Percentiles rank a stretch among this genome's conserved stretches.
Evolutionary conservation across 192 early-diverging fungal species (phyloP).

Genomic region (Podila verticillata): DNA sequence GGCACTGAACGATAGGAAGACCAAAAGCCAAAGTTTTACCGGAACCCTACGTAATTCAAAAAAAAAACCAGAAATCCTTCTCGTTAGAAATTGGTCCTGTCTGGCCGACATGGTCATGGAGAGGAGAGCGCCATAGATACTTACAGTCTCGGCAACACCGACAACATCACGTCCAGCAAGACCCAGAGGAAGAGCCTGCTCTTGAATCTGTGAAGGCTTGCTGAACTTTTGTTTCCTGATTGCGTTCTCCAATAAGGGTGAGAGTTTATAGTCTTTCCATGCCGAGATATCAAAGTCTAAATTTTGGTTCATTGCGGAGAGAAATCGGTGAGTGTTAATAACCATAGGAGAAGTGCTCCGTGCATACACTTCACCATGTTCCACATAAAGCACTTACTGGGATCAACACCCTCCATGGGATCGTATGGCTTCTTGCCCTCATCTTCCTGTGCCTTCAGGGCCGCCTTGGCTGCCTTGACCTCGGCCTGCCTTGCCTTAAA

Average conservation of each 20-base stretch:
- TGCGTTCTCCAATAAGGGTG: constrained; percentile 66
- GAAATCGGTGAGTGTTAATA: not conserved
- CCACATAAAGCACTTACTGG: constrained; percentile 18
- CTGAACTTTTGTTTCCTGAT: constrained; percentile 78
- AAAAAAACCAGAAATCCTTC: not conserved
- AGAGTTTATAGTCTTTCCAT: constrained; percentile 75
- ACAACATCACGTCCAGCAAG: constrained; percentile 86
- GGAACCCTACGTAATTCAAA: constrained; percentile 67
- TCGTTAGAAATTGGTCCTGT: not conserved
- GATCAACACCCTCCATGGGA: constrained; percentile 53
- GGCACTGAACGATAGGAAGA: constrained; percentile 86
- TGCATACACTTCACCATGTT: not conserved
- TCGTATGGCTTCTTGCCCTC: constrained; percentile 28
- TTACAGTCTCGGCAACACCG: constrained; percentile 91
- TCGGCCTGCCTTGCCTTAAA: constrained; percentile 29
- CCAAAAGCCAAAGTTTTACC: constrained; percentile 98
- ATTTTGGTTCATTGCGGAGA: not conserved
- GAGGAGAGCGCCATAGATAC: not conserved
- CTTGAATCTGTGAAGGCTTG: constrained; percentile 90
- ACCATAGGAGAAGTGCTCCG: not conserved
- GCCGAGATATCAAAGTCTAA: constrained; percentile 72
- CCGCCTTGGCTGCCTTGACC: constrained; percentile 25
- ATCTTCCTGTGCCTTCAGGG: constrained; percentile 8
- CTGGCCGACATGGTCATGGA: not conserved
- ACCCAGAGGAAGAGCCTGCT: constrained; percentile 73